Percentiles rank a stretch among this genome's conserved stretches.
Evolutionary conservation across 306 rosid species (phyloP).

Genomic region (Dryas octopetala): DNA sequence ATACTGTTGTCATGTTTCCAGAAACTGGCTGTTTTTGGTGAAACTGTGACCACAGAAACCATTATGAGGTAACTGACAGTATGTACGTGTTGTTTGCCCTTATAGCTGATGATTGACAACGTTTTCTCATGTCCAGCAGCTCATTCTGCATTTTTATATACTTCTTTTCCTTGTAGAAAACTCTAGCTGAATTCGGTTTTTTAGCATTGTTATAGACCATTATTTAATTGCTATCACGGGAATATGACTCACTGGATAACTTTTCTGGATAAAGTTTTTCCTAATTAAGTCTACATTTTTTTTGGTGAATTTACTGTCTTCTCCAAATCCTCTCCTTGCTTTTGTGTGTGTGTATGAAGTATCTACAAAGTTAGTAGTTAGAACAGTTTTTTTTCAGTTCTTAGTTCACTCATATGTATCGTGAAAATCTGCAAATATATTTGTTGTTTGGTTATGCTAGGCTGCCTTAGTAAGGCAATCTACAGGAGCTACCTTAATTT

Average conservation of each 20-base stretch:
- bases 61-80: background rate
- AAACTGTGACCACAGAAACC: background rate
- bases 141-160: background rate
- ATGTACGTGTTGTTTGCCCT: background rate
- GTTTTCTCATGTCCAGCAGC: background rate
- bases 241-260: background rate
- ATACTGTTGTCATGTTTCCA: background rate
- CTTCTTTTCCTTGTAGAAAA: background rate
- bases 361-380: background rate
- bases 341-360: too few relatives aligned
- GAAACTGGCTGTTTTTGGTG: background rate
- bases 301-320: background rate
- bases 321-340: background rate
- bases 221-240: background rate
- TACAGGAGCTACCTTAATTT: too few relatives aligned
- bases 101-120: background rate
- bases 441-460: too few relatives aligned
- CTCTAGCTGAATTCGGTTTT: background rate
- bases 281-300: background rate
- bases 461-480: too few relatives aligned
- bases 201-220: background rate
- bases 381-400: background rate
- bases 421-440: background rate
- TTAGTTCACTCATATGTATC: background rate
- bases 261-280: background rate